These are phyloP conservation scores for Suhomyces kilbournensis DNA, from an alignment of 805 yeast species.

Conservation along the genomic window DNA sequence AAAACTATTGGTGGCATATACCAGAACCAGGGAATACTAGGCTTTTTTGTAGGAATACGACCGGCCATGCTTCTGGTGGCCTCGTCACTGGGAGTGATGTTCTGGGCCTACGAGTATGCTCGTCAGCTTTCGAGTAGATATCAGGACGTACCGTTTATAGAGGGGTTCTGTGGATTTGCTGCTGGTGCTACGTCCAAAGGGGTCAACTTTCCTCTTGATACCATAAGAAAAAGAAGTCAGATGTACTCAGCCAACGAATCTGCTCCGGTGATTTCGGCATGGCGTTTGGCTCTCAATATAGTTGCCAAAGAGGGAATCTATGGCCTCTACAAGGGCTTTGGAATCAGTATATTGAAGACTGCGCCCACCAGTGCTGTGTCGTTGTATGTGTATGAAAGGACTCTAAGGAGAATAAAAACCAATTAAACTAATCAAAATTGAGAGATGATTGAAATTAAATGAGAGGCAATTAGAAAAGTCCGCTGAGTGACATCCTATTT, in stretches of 20 bases:
- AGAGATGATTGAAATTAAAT: too few relatives aligned
- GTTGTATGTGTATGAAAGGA: slow-evolving; percentile 59
- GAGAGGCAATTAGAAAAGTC: too few relatives aligned
- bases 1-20: slow-evolving; percentile 24
- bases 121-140: slow-evolving; percentile 33
- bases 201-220: slow-evolving; percentile 80
- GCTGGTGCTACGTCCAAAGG: slow-evolving; percentile 80
- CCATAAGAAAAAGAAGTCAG: slow-evolving; percentile 75
- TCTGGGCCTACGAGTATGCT: slow-evolving; percentile 59
- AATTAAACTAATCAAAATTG: too few relatives aligned
- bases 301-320: slow-evolving; percentile 53
- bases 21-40: slow-evolving; percentile 34
- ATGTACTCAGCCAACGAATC: slow-evolving; percentile 32
- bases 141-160: slow-evolving; percentile 36
- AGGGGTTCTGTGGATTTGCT: slow-evolving; percentile 61
- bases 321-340: slow-evolving; percentile 74
- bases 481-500: too few relatives aligned
- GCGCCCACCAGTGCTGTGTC: slow-evolving; percentile 78
- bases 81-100: slow-evolving; percentile 70
- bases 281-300: slow-evolving; percentile 36
- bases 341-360: slow-evolving; percentile 67
- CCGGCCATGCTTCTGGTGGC: slow-evolving; percentile 63
- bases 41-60: slow-evolving; percentile 49
- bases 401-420: slow-evolving; percentile 10
- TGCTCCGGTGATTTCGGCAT: slow-evolving; percentile 9